A percentile compares a stretch with the other conserved stretches of the same genome.
Evolutionary conservation across 2,329 filamentous ascomycete species (phyloP).

Genomic region (Ceratocystiopsis brevicomis): DNA sequence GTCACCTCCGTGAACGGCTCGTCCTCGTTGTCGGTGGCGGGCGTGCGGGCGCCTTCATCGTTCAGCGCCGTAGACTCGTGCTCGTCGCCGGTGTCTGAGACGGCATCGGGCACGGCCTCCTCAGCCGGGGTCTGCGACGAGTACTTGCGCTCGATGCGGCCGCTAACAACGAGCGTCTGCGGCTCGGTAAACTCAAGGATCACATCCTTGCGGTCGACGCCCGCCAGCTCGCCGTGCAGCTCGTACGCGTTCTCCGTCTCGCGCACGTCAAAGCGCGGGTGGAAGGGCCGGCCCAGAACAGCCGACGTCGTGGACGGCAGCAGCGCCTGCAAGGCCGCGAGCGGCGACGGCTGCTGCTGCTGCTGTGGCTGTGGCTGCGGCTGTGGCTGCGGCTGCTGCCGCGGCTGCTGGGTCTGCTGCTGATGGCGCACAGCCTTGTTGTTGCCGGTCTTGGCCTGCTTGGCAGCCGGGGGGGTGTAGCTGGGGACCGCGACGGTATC

Average conservation of each 20-base stretch:
- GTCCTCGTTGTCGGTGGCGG: conserved; percentile 21
- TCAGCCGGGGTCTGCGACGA: conserved; percentile 29
- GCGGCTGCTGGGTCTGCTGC: conserved; percentile 3
- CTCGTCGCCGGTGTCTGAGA: not conserved
- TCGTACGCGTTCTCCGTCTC: conserved; percentile 52
- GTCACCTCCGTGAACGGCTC: conserved; percentile 19
- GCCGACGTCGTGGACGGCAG: no score
- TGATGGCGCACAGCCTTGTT: no score
- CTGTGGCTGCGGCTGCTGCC: not conserved
- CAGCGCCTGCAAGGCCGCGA: no score
- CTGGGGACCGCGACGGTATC: conserved; percentile 25
- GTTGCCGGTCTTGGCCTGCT: not conserved
- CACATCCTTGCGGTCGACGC: conserved; percentile 54
- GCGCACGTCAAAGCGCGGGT: conserved; percentile 60
- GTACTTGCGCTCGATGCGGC: conserved; percentile 46
- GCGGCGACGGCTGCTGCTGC: conserved; percentile 9
- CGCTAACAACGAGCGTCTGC: conserved; percentile 53
- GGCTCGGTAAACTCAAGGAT: conserved; percentile 62
- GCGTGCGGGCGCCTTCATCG: conserved; percentile 5
- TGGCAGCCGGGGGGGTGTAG: conserved; percentile 12
- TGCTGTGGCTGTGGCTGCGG: conserved; percentile 4
- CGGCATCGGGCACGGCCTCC: conserved; percentile 1
- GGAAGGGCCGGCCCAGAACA: conserved; percentile 31
- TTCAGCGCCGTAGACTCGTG: conserved; percentile 6
- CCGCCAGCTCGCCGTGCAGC: conserved; percentile 63